Evolutionary conservation across 345 rosid genomes (phyloP).

Genomic region (Citrus glauca): DNA sequence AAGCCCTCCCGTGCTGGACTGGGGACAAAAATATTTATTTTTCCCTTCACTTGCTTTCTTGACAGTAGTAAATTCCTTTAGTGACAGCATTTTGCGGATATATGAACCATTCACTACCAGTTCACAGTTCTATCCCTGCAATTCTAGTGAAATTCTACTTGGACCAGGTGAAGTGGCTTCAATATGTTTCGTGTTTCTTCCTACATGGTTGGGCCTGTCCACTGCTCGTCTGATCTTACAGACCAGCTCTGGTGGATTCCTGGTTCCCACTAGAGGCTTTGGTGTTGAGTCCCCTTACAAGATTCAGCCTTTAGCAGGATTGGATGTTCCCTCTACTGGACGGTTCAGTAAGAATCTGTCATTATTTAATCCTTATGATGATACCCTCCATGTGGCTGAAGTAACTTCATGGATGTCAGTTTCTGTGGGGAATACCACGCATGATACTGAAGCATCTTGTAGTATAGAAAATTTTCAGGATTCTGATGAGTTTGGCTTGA

Average conservation of each 20-base stretch:
- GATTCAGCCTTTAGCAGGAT: conserved; percentile 36
- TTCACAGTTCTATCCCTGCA: conserved; percentile 61
- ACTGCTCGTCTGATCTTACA: conserved; percentile 56
- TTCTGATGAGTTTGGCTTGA: conserved; percentile 20
- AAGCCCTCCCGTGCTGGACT: conserved; percentile 50
- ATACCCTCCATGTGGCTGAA: conserved; percentile 47
- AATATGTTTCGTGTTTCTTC: conserved; percentile 63
- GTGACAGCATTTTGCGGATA: conserved; percentile 52
- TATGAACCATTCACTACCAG: conserved; percentile 60
- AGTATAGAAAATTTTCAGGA: conserved; percentile 22
- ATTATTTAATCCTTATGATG: conserved; percentile 59
- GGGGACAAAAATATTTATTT: conserved; percentile 52
- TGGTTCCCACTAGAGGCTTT: conserved; percentile 59
- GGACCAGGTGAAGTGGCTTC: conserved; percentile 61
- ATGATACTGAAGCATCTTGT: conserved; percentile 51
- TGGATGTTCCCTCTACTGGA: conserved; percentile 36
- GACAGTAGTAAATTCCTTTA: conserved; percentile 52
- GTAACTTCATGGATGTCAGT: conserved; percentile 50
- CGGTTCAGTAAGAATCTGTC: conserved; percentile 49
- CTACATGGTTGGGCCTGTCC: conserved; percentile 56
- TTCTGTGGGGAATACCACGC: conserved; percentile 45
- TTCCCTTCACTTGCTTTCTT: conserved; percentile 52
- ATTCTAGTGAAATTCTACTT: conserved; percentile 45
- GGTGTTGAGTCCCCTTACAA: conserved; percentile 54
- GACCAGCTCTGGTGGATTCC: conserved; percentile 66